Base-by-base conservation (phyloP, 2,329 filamentous ascomycete genomes). In the Xylaria sp. region DNA sequence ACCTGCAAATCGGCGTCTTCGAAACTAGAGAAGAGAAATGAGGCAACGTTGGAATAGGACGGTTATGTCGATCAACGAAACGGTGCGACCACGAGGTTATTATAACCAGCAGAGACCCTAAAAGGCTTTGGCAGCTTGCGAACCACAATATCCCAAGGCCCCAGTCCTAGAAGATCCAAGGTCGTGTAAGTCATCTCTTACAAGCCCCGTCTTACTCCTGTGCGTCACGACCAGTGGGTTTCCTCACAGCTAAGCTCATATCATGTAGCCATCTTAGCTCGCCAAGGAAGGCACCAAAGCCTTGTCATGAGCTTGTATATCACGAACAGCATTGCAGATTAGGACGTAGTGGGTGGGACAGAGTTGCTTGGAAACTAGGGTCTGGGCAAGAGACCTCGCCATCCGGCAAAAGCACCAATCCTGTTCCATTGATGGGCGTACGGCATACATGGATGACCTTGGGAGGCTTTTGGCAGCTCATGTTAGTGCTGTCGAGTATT, bases 321-420 rank as follows among this genome's bases (percentile, higher is more conserved):
- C 59, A 44, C 20, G 31, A 63, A 66, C 63, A 66, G 39, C 59
- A 37, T 59, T 54, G 54, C 37, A 56, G 10, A 15, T 39, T 37
- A 23, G 58, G 51, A 18, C 57, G 58, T 31, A 52, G 52, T 34
- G 44, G 44, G 62, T 55, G 59, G 58, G 56, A 10, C 28, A 46
- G 41, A 46, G 39, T 48, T 28, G 57, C 58, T 67, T 67, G 60
- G 64, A 67, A 64, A 51, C 65, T 57, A 67, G 60, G 68, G 60
- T 70, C 68, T 70, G 65, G 68, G 68, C 68, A 67, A 67, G 5
- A 50, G 15, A 46, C 20, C 34, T 66, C 59, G 55, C 59, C 60
- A 63, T 62, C 68, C 68, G 68, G 68, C 68, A 67, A 52, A n/a
- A 58, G 55, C 50, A 67, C 65, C 68, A 70, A 70, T 70, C 54